Conservation (phyloP, 257 asterid genomes). For the Datura wrightii region DNA sequence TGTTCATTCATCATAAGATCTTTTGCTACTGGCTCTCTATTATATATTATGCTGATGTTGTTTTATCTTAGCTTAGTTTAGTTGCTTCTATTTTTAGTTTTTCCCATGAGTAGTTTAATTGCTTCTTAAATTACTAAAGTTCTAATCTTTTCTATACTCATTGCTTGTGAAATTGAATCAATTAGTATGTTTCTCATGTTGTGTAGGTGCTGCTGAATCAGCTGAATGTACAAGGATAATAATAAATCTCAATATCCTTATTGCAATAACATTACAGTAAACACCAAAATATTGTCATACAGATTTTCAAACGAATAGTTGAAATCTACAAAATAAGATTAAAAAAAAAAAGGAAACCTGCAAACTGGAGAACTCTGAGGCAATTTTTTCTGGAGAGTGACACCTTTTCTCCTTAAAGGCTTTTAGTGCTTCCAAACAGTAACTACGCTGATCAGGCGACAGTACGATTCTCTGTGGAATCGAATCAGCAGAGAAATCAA, state of each 20-base stretch:
- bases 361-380: slow-evolving; percentile 50
- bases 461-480: slow-evolving; percentile 47
- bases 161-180: slow-evolving; percentile 13
- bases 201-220: neutral
- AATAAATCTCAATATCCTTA: neutral
- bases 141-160: neutral
- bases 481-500: slow-evolving; percentile 55
- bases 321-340: neutral
- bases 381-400: slow-evolving; percentile 53
- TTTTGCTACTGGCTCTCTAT: slow-evolving; percentile 14
- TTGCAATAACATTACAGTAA: neutral
- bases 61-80: slow-evolving; percentile 4
- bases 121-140: neutral
- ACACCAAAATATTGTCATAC: neutral
- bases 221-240: neutral
- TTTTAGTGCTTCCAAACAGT: slow-evolving; percentile 70
- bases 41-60: neutral
- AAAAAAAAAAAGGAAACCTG: slow-evolving; percentile 34
- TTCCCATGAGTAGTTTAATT: slow-evolving; percentile 12
- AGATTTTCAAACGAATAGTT: neutral
- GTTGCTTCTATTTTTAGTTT: neutral
- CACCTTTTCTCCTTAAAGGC: slow-evolving; percentile 51
- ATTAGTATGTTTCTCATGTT: neutral
- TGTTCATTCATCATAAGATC: neutral
- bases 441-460: slow-evolving; percentile 61